Conservation (phyloP, 176 grass and related monocot species). For the Oryza nivara region DNA sequence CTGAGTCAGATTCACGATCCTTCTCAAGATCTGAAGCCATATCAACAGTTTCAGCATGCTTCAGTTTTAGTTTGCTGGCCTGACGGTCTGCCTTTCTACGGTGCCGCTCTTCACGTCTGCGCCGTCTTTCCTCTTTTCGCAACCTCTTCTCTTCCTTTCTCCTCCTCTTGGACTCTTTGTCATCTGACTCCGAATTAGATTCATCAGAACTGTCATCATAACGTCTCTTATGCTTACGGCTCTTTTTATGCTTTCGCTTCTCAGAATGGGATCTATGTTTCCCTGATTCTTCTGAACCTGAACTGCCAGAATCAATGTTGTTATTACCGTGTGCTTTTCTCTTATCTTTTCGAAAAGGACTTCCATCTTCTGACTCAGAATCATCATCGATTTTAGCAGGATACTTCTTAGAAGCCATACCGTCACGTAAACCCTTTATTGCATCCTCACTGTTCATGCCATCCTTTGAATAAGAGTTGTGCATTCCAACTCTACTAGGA, state of each 20-base stretch:
- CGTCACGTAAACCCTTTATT: constrained; percentile 17
- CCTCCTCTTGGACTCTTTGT: constrained; percentile 62
- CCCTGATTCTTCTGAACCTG: constrained; percentile 59
- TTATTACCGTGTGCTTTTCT: constrained; percentile 38
- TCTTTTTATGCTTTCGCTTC: constrained; percentile 69
- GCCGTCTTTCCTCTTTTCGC: constrained; percentile 82
- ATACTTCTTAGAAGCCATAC: constrained; percentile 35
- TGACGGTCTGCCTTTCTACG: constrained; percentile 60
- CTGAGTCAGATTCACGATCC: constrained; percentile 43
- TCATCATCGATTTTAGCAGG: constrained; percentile 36
- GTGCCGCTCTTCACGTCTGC: constrained; percentile 69
- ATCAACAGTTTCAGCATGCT: constrained; percentile 36
- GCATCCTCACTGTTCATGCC: constrained; percentile 20
- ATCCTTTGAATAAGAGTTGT: constrained; percentile 13
- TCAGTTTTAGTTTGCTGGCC: constrained; percentile 55
- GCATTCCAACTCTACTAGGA: constrained; percentile 28
- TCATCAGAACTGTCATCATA: constrained; percentile 65
- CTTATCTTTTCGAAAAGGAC: constrained; percentile 47
- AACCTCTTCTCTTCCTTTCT: constrained; percentile 78
- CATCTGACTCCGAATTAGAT: constrained; percentile 62
- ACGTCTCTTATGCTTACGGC: constrained; percentile 67
- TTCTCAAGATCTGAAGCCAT: constrained; percentile 58
- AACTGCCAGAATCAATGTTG: constrained; percentile 45
- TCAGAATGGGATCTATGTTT: constrained; percentile 54
- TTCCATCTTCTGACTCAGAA: constrained; percentile 49